Percentiles rank a stretch among this genome's conserved stretches.
phyloP scores from a whole-genome alignment of 805 yeast genomes.

The Candida chilensis region DNA sequence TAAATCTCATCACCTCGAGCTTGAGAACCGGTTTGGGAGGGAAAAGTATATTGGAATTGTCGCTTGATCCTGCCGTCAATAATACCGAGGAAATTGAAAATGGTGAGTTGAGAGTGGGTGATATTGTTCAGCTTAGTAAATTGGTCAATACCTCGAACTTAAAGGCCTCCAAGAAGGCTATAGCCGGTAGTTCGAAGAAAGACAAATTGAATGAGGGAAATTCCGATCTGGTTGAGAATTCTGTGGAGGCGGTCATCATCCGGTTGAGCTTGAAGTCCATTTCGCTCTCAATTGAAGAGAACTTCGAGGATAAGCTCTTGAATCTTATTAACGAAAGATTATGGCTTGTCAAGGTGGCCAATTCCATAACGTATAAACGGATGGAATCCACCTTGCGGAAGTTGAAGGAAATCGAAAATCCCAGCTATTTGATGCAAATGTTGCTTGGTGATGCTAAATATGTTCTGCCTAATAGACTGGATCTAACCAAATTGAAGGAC shows the following conservation, averaged over 20 bases:
- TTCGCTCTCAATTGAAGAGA: slow-evolving; percentile 53
- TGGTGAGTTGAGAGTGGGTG: slow-evolving; percentile 64
- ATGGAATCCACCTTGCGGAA: slow-evolving; percentile 74
- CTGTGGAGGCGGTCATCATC: slow-evolving; percentile 58
- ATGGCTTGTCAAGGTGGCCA: slow-evolving; percentile 62
- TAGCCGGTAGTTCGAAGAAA: slow-evolving; percentile 17
- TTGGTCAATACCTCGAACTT: slow-evolving; percentile 18
- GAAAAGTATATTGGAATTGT: slow-evolving; percentile 54
- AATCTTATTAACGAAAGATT: slow-evolving; percentile 36
- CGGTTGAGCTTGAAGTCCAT: slow-evolving; percentile 39
- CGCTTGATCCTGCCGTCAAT: slow-evolving; percentile 38
- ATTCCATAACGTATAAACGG: slow-evolving; percentile 65
- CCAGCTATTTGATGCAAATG: slow-evolving; percentile 26
- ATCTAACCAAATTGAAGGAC: slow-evolving; percentile 3
- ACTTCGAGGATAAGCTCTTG: slow-evolving; percentile 40
- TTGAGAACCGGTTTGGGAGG: slow-evolving; percentile 78
- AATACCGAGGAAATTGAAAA: slow-evolving; percentile 20
- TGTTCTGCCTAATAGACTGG: slow-evolving; percentile 10
- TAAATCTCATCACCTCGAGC: slow-evolving; percentile 53
- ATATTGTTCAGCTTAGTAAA: slow-evolving; percentile 56
- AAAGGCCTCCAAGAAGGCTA: slow-evolving; percentile 5
- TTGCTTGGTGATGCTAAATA: slow-evolving; percentile 35
- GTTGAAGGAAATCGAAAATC: slow-evolving; percentile 36
- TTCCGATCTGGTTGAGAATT: slow-evolving; percentile 10
- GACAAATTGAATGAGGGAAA: slow-evolving; percentile 11